Base-by-base conservation (phyloP, 106 monocot genomes). In the Amphibolis antarctica region DNA sequence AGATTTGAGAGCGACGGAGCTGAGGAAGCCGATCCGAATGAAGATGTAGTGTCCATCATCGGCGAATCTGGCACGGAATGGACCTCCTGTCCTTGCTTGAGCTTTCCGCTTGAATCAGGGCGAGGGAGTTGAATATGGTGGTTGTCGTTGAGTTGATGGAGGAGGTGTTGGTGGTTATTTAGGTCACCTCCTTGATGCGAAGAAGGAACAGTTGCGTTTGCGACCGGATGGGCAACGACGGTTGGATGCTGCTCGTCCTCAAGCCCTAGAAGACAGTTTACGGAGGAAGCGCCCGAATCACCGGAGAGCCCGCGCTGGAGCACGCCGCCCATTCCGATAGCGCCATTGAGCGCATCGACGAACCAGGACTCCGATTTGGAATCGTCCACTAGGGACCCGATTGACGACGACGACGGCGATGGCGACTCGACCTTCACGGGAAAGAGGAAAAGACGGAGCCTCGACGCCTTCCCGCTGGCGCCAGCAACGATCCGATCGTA, bases 351-450 rank as follows among this genome's bases (percentile, higher is more conserved):
- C 12, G 88, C 92, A 55, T 92, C 88, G 25, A 85, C 92, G 46
- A 92, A 93, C 88, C 85, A 93, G 0, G 76, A 75, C 59, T 93
- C 93, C 1, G 88, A 88, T 59, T 93, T 93, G 28, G 88, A 83
- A 53, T 87, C 87, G 21, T 92, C 87, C 4, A 92, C 75, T 3
- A 92, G 55, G 14, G 92, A 92, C 13, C 78, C 82, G 13, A 88
- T 82, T n/a, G n/a, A n/a, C n/a, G n/a, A n/a, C n/a, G n/a, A n/a
- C 42, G 84, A 80, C 57, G 88, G 79, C 64, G 88, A 78, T 3
- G 81, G 61, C 9, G 88, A 88, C 57, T 85, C 88, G 9, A 76
- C 45, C 25, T 52, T 53, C 21, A 36, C 36, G 0, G 85, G 85
- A 45, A 88, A 93, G 28, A 88, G 83, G 54, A 93, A 93, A 23